These are phyloP conservation scores for Coniella lustricola DNA, from an alignment of 2,329 filamentous ascomycete species.

Conservation along the genomic window DNA sequence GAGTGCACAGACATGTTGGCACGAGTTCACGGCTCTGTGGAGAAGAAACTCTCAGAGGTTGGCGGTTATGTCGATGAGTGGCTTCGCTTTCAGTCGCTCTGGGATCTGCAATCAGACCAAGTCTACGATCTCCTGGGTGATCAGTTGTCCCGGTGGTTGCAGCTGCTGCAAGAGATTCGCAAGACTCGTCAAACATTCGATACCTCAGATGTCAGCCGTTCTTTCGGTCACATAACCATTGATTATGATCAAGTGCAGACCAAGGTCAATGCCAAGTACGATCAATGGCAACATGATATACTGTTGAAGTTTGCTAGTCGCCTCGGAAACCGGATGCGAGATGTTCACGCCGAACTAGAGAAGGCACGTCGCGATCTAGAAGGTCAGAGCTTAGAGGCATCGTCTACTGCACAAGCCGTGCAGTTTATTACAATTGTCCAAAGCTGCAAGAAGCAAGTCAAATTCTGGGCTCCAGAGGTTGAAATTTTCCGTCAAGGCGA, in stretches of 20 bases:
- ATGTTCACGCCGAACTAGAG: constrained; percentile 86
- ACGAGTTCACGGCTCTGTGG: constrained; percentile 74
- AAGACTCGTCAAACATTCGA: constrained; percentile 96
- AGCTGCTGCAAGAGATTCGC: constrained; percentile 92
- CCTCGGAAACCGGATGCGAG: constrained; percentile 82
- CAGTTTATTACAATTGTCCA: constrained; percentile 98
- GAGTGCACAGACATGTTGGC: constrained; percentile 74
- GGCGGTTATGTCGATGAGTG: constrained; percentile 90
- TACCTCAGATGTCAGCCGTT: constrained; percentile 86
- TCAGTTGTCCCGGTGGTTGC: constrained; percentile 85
- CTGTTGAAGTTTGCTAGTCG: constrained; percentile 86
- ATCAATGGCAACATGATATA: constrained; percentile 99
- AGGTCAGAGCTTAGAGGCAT: constrained; percentile 83
- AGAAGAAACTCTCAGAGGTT: constrained; percentile 74
- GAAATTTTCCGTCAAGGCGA: constrained; percentile 94
- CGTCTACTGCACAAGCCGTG: constrained; percentile 92
- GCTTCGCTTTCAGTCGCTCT: constrained; percentile 96
- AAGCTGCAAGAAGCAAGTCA: constrained; percentile 89
- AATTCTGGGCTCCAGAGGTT: constrained; percentile 90
- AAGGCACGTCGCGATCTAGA: constrained; percentile 87
- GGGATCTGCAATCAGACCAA: constrained; percentile 94
- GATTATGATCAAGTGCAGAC: constrained; percentile 98
- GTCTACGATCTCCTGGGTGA: constrained; percentile 90
- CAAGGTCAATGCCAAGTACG: constrained; percentile 98
- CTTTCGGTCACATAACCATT: constrained; percentile 89